These are phyloP conservation scores for Arctium minus DNA, from an alignment of 129 eudicot genomes.

Conservation along the genomic window DNA sequence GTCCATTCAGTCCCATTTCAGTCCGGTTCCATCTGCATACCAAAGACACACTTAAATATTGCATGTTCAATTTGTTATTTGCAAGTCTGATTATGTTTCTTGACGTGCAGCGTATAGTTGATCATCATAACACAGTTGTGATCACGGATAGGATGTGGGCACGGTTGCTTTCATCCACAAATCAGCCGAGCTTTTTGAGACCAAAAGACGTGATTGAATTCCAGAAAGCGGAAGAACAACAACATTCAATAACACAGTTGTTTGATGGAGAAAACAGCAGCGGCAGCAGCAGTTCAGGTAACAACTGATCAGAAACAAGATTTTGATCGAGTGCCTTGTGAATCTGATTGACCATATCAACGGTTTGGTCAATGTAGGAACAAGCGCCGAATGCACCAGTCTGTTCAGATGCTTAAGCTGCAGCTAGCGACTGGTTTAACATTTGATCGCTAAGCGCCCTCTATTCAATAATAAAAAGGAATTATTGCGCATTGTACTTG, in stretches of 20 bases:
- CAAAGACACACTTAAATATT: neutral
- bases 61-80: neutral
- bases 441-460: conserved; percentile 20
- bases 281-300: conserved; percentile 26
- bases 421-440: conserved; percentile 29
- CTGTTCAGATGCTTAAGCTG: conserved; percentile 38
- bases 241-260: neutral
- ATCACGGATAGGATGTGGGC: conserved; percentile 79
- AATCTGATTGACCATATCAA: conserved; percentile 34
- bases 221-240: conserved; percentile 31
- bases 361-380: conserved; percentile 38
- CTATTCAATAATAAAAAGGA: conserved; percentile 18
- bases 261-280: conserved; percentile 28
- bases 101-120: conserved; percentile 56
- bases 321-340: conserved; percentile 35
- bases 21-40: neutral
- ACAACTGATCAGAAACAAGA: conserved; percentile 26
- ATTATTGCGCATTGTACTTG: neutral
- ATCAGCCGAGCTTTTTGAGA: conserved; percentile 62
- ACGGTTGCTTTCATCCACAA: conserved; percentile 60
- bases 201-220: conserved; percentile 28
- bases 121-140: conserved; percentile 46
- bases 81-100: conserved; percentile 10
- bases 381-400: conserved; percentile 22
- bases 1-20: neutral